Evolutionary conservation across 2,329 filamentous ascomycete genomes (phyloP), one percentile per base, ranked within the genome.

Genomic region (Apiospora saccharicola): DNA sequence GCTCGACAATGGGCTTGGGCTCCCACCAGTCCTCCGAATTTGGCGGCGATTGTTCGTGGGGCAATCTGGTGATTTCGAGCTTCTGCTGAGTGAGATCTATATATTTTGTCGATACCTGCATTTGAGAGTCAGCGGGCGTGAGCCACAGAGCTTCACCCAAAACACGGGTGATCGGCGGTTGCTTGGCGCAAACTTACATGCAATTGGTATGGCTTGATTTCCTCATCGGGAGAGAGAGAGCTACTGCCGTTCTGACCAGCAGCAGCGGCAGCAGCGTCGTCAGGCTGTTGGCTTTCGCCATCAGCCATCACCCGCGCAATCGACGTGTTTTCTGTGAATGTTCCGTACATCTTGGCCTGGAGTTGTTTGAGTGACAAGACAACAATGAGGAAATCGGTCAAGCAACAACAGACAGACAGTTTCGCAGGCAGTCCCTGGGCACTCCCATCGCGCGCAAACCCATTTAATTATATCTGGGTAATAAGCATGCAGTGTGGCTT

Each of bases 1-100:
- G 87, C 80, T 93, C 91, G 70, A 93, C 83, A 64, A 87, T 85
- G 41, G 85, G 81, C 78, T 92, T 92, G 1, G 90, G 88, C 73
- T 90, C 86, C 81, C 87, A 89, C 87, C 87, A 90, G 74, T 86
- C 83, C 64, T 83, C 81, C 44, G 85, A 85, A 72, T 82, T 85
- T 2, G 86, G 83, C 12, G 86, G 79, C 10, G 84, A 81, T 2
- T 85, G 77, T 75, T 92, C 90, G 76, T 90, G 88, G 53, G 91
- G 91, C 43, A 93, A 81, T 72, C 91, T 85, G 30, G 90, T 90
- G 67, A 93, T 84, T 77, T 92, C 89, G 13, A 93, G 85, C 80
- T 93, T 94, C 79, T 90, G 88, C 77, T 84, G 87, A 7, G 91
- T 93, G 73, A 93, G 84, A 67, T 92, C 88, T 1, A 93, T 85